These are phyloP conservation scores for Hygrophorus pudorinus DNA, from an alignment of 768 basidiomycete species.

Conservation along the genomic window DNA sequence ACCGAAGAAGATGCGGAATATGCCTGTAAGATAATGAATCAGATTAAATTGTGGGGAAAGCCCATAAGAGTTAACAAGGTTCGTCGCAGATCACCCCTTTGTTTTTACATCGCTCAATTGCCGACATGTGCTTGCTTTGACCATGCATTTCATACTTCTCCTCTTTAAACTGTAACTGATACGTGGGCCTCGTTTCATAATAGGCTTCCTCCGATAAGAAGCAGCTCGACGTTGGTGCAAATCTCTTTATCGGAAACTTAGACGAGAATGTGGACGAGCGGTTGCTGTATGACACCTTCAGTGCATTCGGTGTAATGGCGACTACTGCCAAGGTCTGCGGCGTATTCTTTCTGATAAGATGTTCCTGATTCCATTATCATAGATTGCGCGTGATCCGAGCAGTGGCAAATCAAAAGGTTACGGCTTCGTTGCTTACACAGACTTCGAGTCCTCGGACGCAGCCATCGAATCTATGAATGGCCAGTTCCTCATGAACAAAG, in stretches of 20 bases:
- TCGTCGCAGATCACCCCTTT: constrained; percentile 22
- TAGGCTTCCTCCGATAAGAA: constrained; percentile 98
- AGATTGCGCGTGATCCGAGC: constrained; percentile 89
- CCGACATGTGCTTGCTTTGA: neutral
- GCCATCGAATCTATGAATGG: constrained; percentile 96
- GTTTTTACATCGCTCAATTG: neutral
- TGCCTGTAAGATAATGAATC: constrained; percentile 99
- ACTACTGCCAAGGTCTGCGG: constrained; percentile 72
- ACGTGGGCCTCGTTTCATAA: constrained; percentile 1
- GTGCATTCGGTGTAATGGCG: constrained; percentile 88
- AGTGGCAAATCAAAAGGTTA: constrained; percentile 90
- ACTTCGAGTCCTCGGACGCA: constrained; percentile 95
- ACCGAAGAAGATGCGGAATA: constrained; percentile 99
- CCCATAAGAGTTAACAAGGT: constrained; percentile 99
- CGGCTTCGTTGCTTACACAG: constrained; percentile 94
- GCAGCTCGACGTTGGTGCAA: constrained; percentile 95
- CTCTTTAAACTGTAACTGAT: constrained; percentile 8
- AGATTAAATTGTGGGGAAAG: constrained; percentile 98
- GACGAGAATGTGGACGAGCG: constrained; percentile 95
- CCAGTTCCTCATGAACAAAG: constrained; percentile 98
- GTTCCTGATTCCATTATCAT: neutral
- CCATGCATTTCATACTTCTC: constrained; percentile 1
- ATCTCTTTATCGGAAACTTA: constrained; percentile 91
- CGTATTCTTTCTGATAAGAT: neutral
- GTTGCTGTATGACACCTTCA: constrained; percentile 89